Evolutionary conservation across 176 grass and related monocot genomes (phyloP).

Genomic region (Zoysia pacifica): DNA sequence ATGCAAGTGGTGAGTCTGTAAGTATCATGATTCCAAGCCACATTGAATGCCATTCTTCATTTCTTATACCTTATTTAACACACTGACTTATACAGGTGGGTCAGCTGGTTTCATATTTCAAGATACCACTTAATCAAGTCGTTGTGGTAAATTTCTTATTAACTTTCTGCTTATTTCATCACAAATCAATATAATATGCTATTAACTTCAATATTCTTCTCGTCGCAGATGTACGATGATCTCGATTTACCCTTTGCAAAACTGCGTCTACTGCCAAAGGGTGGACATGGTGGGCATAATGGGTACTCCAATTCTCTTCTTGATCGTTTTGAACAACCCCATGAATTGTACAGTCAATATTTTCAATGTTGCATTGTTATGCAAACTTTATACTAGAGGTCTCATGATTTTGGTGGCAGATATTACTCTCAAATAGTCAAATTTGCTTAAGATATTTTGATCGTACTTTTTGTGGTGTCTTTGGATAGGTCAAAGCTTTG

Average conservation of each 20-base stretch:
- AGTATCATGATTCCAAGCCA: slow-evolving; percentile 53
- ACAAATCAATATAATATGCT: slow-evolving; percentile 2
- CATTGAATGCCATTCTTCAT: slow-evolving; percentile 19
- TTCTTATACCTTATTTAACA: slow-evolving; percentile 22
- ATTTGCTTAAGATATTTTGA: slow-evolving; percentile 3
- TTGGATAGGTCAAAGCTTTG: not conserved
- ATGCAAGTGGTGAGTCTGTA: slow-evolving; percentile 99
- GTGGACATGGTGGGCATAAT: slow-evolving; percentile 94
- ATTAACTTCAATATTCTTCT: slow-evolving; percentile 33
- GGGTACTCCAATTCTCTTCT: slow-evolving; percentile 56
- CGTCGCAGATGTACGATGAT: slow-evolving; percentile 88
- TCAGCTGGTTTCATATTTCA: slow-evolving; percentile 84
- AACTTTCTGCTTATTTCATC: not conserved
- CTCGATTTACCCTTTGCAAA: slow-evolving; percentile 89
- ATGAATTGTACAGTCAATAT: slow-evolving; percentile 1
- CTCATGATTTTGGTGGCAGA: not conserved
- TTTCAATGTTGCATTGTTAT: slow-evolving; percentile 10
- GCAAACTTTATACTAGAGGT: slow-evolving; percentile 14
- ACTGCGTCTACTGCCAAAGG: slow-evolving; percentile 86
- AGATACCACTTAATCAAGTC: slow-evolving; percentile 92
- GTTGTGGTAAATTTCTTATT: slow-evolving; percentile 62
- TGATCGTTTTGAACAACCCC: not conserved
- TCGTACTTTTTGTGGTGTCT: not conserved
- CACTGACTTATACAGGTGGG: slow-evolving; percentile 65
- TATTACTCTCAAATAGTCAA: slow-evolving; percentile 1